Conservation (phyloP, 176 grass and related monocot species). For the Juncus effusus region DNA sequence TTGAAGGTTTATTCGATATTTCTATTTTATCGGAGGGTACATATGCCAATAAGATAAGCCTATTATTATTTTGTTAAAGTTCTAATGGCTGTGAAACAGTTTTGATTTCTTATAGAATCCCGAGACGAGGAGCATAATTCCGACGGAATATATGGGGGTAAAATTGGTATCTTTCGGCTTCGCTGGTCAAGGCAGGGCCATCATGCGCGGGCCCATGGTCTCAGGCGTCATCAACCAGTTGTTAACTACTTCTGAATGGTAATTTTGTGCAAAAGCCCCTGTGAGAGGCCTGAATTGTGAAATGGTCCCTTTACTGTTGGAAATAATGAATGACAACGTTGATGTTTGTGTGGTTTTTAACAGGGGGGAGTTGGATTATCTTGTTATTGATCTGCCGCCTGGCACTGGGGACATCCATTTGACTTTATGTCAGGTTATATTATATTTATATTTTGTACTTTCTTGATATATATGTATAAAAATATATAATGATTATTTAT, state of each 20-base stretch:
- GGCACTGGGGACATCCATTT: slow-evolving; percentile 99
- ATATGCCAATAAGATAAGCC: no score
- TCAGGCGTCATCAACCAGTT: slow-evolving; percentile 95
- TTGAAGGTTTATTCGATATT: no score
- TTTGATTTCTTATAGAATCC: slow-evolving; percentile 73
- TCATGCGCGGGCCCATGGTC: slow-evolving; percentile 98
- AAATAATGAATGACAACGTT: background rate
- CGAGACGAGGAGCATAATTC: slow-evolving; percentile 72
- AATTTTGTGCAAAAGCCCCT: slow-evolving; percentile 24
- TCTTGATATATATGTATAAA: slow-evolving; percentile 16
- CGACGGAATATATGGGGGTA: slow-evolving; percentile 80
- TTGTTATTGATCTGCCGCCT: slow-evolving; percentile 97
- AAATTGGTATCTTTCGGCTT: slow-evolving; percentile 98
- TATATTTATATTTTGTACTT: slow-evolving; percentile 20
- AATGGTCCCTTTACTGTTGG: background rate
- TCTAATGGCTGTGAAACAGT: slow-evolving; percentile 92
- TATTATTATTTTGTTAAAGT: slow-evolving; percentile 36
- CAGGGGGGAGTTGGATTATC: slow-evolving; percentile 97
- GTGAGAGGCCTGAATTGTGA: background rate
- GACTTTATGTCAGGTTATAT: slow-evolving; percentile 84
- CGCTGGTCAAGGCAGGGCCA: slow-evolving; percentile 91
- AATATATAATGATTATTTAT: background rate
- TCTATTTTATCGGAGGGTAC: no score
- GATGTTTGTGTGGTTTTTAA: slow-evolving; percentile 13
- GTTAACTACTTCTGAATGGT: slow-evolving; percentile 89